A percentile compares a stretch with the other conserved stretches of the same genome.
phyloP scores from a whole-genome alignment of 441 rosid genomes.

The Pelargonium australe region DNA sequence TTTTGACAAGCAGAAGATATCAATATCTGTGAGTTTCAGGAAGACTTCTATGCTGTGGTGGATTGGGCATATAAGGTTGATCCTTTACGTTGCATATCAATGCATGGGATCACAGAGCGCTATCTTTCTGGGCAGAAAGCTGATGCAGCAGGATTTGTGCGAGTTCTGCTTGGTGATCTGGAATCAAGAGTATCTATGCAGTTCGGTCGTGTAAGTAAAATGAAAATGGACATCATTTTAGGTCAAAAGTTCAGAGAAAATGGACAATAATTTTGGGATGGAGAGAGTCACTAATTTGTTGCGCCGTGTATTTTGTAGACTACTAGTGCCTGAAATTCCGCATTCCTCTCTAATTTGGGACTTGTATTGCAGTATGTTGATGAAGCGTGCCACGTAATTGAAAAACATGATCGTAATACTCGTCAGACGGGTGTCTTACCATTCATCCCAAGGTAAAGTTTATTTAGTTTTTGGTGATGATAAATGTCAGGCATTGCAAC shows the following conservation, averaged over 20 bases:
- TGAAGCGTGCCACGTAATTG: slow-evolving; percentile 98
- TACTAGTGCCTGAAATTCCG: neutral
- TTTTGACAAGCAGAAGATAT: slow-evolving; percentile 19
- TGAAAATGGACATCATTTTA: no score
- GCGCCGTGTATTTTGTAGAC: no score
- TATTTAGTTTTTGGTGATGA: neutral
- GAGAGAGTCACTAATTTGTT: no score
- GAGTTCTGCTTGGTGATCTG: slow-evolving; percentile 90
- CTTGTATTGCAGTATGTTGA: slow-evolving; percentile 73
- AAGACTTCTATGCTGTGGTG: slow-evolving; percentile 97
- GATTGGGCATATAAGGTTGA: slow-evolving; percentile 99
- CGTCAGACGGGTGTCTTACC: slow-evolving; percentile 85
- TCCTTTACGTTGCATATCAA: slow-evolving; percentile 96
- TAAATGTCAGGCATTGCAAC: neutral
- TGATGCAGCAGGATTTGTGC: slow-evolving; percentile 99
- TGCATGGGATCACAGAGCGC: slow-evolving; percentile 98
- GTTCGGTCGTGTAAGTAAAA: slow-evolving; percentile 81
- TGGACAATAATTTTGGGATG: no score
- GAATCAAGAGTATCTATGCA: slow-evolving; percentile 92
- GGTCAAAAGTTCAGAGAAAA: no score
- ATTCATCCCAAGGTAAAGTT: slow-evolving; percentile 74
- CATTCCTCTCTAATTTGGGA: slow-evolving; percentile 18
- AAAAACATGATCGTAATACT: slow-evolving; percentile 86
- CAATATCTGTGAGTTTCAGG: slow-evolving; percentile 44
- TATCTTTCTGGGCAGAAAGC: slow-evolving; percentile 99